These are phyloP conservation scores for Pseudozyma sp. DNA, from an alignment of 1,284 basidiomycete genomes.

Conservation along the genomic window DNA sequence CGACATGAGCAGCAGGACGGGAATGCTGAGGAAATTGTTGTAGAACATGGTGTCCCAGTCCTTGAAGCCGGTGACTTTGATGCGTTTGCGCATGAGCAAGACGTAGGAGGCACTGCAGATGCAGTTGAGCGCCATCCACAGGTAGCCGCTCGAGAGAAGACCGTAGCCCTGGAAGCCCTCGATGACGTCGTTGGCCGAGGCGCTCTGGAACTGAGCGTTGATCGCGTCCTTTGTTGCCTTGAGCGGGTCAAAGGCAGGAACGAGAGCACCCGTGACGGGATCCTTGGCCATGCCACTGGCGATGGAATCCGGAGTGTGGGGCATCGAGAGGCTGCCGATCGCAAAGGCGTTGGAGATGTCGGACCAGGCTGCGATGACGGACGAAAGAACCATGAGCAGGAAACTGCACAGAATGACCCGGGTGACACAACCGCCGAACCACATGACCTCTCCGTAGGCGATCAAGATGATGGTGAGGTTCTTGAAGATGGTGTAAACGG, in stretches of 20 bases:
- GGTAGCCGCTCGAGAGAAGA: slow-evolving; percentile 75
- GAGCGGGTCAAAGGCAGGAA: slow-evolving; percentile 45
- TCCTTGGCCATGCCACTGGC: slow-evolving; percentile 37
- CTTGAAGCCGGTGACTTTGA: slow-evolving; percentile 97
- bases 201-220: slow-evolving; percentile 29
- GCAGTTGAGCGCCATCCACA: slow-evolving; percentile 98
- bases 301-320: slow-evolving; percentile 59
- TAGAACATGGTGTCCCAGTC: slow-evolving; percentile 99
- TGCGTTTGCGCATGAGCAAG: slow-evolving; percentile 94
- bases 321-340: slow-evolving; percentile 50
- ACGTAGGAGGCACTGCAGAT: slow-evolving; percentile 91
- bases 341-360: slow-evolving; percentile 78
- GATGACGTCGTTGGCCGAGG: slow-evolving; percentile 46
- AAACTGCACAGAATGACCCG: slow-evolving; percentile 89
- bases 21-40: slow-evolving; percentile 95
- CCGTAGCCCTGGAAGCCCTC: slow-evolving; percentile 53
- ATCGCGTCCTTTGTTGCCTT: slow-evolving; percentile 45
- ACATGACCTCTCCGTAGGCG: slow-evolving; percentile 96
- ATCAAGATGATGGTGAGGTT: slow-evolving; percentile 99
- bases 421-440: slow-evolving; percentile 93
- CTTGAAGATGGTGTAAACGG: slow-evolving; percentile 87
- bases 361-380: slow-evolving; percentile 93
- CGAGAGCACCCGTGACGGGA: slow-evolving; percentile 31
- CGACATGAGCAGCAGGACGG: slow-evolving; percentile 85
- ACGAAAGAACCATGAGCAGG: slow-evolving; percentile 94